These are phyloP conservation scores for Cyclanthera cordifolia DNA, from an alignment of 306 rosid genomes.

Conservation along the genomic window DNA sequence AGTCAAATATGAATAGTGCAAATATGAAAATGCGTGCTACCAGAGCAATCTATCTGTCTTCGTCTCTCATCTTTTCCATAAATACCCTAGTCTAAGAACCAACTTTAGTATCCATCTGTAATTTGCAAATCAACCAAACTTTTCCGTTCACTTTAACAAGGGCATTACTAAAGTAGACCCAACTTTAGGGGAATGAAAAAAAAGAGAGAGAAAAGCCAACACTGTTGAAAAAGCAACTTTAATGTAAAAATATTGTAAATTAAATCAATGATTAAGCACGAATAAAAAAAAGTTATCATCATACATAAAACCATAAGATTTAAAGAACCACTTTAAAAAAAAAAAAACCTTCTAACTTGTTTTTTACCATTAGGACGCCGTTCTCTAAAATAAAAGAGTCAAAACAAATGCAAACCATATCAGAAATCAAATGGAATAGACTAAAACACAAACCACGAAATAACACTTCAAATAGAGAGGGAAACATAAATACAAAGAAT, in stretches of 20 bases:
- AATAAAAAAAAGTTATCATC: not conserved
- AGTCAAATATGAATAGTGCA: not conserved
- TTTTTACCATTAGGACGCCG: too few species aligned
- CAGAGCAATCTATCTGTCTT: not conserved
- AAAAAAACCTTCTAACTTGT: too few species aligned
- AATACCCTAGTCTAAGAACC: not conserved
- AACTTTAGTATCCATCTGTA: not conserved
- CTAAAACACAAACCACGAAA: too few species aligned
- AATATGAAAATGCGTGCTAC: not conserved
- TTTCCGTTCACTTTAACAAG: constrained; percentile 4
- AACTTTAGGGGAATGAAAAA: not conserved
- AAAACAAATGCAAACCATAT: too few species aligned
- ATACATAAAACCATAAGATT: constrained; percentile 8
- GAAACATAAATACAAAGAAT: not conserved
- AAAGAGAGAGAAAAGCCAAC: not conserved
- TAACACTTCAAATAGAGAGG: not conserved
- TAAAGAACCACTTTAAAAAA: not conserved
- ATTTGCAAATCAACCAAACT: not conserved
- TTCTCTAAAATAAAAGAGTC: too few species aligned
- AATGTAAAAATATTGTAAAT: not conserved
- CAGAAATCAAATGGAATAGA: too few species aligned
- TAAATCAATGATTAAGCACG: not conserved
- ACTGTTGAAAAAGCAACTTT: not conserved
- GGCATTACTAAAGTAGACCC: constrained; percentile 10
- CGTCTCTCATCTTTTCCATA: not conserved